These are phyloP conservation scores for Sphaerobolus stellatus DNA, from an alignment of 1,284 basidiomycete species.

Conservation along the genomic window DNA sequence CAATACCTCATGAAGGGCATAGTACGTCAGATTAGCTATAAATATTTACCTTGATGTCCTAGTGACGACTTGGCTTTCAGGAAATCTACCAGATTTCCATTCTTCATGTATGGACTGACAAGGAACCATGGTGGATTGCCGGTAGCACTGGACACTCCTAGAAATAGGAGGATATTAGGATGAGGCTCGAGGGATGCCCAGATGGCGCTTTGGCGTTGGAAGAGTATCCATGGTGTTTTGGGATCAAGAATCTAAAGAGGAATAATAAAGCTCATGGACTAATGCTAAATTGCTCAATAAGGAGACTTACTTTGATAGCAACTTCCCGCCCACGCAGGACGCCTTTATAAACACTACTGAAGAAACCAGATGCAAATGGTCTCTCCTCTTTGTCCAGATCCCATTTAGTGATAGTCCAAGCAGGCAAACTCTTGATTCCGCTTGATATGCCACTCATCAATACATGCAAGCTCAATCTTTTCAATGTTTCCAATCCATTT, in stretches of 20 bases:
- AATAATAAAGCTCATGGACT: neutral
- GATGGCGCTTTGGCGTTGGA: slow-evolving; percentile 49
- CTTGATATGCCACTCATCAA: slow-evolving; percentile 25
- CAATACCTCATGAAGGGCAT: no score
- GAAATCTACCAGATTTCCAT: slow-evolving; percentile 46
- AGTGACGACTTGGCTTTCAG: slow-evolving; percentile 42
- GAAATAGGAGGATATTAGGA: slow-evolving; percentile 52
- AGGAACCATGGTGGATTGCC: slow-evolving; percentile 66
- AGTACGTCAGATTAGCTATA: no score
- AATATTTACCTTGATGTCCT: slow-evolving; percentile 13
- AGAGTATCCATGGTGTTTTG: slow-evolving; percentile 47
- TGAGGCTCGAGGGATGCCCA: slow-evolving; percentile 56
- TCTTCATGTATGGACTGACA: slow-evolving; percentile 57
- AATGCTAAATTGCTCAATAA: no score
- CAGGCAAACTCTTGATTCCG: slow-evolving; percentile 45
- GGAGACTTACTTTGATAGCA: slow-evolving; percentile 46
- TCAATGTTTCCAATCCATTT: slow-evolving; percentile 49
- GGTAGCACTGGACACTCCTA: slow-evolving; percentile 57
- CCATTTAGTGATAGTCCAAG: slow-evolving; percentile 74
- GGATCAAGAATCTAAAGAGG: slow-evolving; percentile 38
- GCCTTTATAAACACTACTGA: slow-evolving; percentile 68
- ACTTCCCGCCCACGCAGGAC: slow-evolving; percentile 62
- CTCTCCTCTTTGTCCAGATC: slow-evolving; percentile 62
- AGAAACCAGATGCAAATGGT: slow-evolving; percentile 67
- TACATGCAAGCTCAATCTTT: slow-evolving; percentile 44